Evolutionary conservation across 2,329 filamentous ascomycete species (phyloP).

Genomic region (Neonectria neomacrospora): DNA sequence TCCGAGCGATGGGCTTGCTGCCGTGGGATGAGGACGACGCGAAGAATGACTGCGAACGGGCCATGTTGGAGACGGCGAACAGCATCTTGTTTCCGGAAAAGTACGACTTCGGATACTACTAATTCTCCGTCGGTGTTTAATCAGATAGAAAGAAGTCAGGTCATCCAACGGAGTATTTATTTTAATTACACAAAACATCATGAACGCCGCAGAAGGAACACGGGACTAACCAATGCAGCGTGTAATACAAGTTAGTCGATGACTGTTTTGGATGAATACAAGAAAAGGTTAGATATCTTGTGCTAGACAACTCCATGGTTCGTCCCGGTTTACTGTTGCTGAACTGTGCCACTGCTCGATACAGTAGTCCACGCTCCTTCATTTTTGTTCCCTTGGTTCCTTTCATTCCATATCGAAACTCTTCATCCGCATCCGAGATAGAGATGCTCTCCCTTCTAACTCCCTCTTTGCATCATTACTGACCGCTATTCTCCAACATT

Average conservation of each 20-base stretch:
- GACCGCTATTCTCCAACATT: neutral
- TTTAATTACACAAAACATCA: neutral
- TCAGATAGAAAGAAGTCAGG: conserved; percentile 9
- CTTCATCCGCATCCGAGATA: neutral
- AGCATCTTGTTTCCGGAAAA: conserved; percentile 55
- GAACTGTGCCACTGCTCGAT: conserved; percentile 33
- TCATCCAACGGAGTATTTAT: neutral
- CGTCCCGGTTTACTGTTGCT: neutral
- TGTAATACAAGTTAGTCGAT: neutral
- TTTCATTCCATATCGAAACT: neutral
- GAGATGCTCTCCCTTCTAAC: neutral
- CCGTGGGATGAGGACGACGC: conserved; percentile 55
- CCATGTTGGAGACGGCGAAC: conserved; percentile 52
- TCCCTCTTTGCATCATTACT: conserved; percentile 2
- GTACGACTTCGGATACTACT: conserved; percentile 43
- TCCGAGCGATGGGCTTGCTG: conserved; percentile 55
- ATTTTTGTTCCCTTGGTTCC: conserved; percentile 29
- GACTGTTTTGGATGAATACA: neutral
- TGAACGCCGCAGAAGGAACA: neutral
- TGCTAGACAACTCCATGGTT: neutral
- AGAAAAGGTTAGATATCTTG: neutral
- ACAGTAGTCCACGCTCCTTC: conserved; percentile 24
- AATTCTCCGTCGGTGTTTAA: neutral
- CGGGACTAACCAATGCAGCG: neutral
- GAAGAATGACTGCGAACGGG: conserved; percentile 47